Percentiles rank a stretch among this genome's conserved stretches.
phyloP scores from a whole-genome alignment of 805 yeast genomes.

The Metahyphopichia silvanorum region DNA sequence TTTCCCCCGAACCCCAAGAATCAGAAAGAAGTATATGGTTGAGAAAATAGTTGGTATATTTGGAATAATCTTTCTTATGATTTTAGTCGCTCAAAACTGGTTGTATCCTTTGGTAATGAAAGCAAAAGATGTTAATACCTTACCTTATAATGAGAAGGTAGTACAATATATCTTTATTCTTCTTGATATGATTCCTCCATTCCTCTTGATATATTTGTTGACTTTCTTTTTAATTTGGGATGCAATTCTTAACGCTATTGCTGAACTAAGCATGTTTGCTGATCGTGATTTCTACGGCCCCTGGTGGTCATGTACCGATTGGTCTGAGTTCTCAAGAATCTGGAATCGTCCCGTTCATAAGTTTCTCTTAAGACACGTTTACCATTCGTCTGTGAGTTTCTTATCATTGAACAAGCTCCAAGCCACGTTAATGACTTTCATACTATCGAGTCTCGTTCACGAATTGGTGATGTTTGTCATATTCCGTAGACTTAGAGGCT shows the following conservation, averaged over 20 bases:
- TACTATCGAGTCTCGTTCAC: constrained; percentile 79
- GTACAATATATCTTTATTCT: constrained; percentile 54
- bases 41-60: constrained; percentile 76
- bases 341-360: constrained; percentile 96
- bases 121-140: constrained; percentile 51
- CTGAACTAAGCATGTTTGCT: constrained; percentile 81
- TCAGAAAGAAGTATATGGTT: constrained; percentile 66
- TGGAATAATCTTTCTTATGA: constrained; percentile 83
- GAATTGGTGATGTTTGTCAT: constrained; percentile 91
- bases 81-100: constrained; percentile 68
- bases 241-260: constrained; percentile 82
- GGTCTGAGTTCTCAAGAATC: constrained; percentile 89
- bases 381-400: constrained; percentile 83
- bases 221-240: constrained; percentile 95
- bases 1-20: constrained; percentile 69
- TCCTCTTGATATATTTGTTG: constrained; percentile 69
- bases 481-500: constrained; percentile 77
- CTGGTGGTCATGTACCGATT: constrained; percentile 96
- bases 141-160: constrained; percentile 45
- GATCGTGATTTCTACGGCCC: constrained; percentile 92
- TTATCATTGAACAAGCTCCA: constrained; percentile 57
- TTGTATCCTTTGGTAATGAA: constrained; percentile 70
- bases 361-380: constrained; percentile 87
- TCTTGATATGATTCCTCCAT: constrained; percentile 76
- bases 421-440: constrained; percentile 77